Conservation (phyloP, 352 stramenopile genomes). For the Globisporangium camurandrum region DNA sequence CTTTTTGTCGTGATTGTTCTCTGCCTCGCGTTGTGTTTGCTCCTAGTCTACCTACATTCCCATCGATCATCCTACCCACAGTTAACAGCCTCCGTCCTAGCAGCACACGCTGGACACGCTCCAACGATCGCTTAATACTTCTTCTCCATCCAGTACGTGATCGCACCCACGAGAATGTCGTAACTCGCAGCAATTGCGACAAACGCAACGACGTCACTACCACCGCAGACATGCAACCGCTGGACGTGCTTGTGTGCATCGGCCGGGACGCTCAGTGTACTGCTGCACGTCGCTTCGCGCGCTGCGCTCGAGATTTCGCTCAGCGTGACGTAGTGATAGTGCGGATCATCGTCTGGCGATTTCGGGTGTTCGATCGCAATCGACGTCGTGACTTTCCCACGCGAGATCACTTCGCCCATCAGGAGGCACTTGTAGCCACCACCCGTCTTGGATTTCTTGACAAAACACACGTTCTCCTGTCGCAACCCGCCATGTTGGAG, state of each 20-base stretch:
- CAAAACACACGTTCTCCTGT: slow-evolving; percentile 72
- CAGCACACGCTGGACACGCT: too few species aligned
- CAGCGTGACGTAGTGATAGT: slow-evolving; percentile 75
- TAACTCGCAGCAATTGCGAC: slow-evolving; percentile 66
- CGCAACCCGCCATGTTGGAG: slow-evolving; percentile 39
- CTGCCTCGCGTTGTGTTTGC: too few species aligned
- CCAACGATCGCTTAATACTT: slow-evolving; percentile 66
- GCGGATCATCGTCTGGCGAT: slow-evolving; percentile 34
- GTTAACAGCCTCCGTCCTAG: too few species aligned
- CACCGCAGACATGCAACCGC: slow-evolving; percentile 61
- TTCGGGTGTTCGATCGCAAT: slow-evolving; percentile 58
- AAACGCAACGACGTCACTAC: slow-evolving; percentile 70
- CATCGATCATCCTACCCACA: too few species aligned
- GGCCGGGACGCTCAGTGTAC: slow-evolving; percentile 58
- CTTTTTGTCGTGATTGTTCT: too few species aligned
- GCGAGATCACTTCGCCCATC: slow-evolving; percentile 76
- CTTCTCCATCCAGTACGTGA: slow-evolving; percentile 71
- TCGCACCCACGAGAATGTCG: slow-evolving; percentile 63
- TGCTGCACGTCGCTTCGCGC: slow-evolving; percentile 60
- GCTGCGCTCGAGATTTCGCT: slow-evolving; percentile 58
- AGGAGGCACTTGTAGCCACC: slow-evolving; percentile 63
- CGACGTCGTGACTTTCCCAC: slow-evolving; percentile 68
- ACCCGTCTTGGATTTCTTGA: slow-evolving; percentile 66
- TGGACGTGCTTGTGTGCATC: slow-evolving; percentile 67
- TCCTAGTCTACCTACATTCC: too few species aligned